These are phyloP conservation scores for Pseudocercospora pini-densiflorae DNA, from an alignment of 2,329 filamentous ascomycete species.

Conservation along the genomic window DNA sequence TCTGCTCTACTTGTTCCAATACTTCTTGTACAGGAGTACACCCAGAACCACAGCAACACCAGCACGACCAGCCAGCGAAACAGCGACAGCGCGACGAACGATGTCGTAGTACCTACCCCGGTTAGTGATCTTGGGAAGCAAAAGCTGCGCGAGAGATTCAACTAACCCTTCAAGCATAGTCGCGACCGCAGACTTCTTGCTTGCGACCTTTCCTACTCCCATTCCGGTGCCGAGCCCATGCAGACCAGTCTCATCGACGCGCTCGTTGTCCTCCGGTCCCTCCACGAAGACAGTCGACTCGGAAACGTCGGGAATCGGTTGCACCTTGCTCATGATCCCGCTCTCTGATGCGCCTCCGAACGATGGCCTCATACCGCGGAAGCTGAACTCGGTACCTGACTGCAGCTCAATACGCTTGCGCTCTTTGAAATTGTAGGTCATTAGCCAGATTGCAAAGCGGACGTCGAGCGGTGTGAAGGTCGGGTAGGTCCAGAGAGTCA, in stretches of 20 bases:
- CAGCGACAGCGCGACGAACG: slow-evolving; percentile 52
- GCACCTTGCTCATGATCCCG: slow-evolving; percentile 13
- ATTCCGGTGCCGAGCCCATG: slow-evolving; percentile 51
- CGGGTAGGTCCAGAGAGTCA: slow-evolving; percentile 69
- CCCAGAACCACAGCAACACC: slow-evolving; percentile 23
- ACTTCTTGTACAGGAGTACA: slow-evolving; percentile 26
- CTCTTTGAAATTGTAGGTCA: slow-evolving; percentile 63
- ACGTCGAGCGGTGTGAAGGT: slow-evolving; percentile 69
- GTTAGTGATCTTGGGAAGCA: slow-evolving; percentile 38
- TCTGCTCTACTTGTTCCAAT: background rate
- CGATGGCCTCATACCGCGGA: slow-evolving; percentile 29
- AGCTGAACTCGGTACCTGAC: slow-evolving; percentile 31
- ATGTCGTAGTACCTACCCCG: slow-evolving; percentile 54
- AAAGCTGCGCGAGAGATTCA: slow-evolving; percentile 25
- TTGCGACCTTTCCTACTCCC: slow-evolving; percentile 38
- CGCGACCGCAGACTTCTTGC: slow-evolving; percentile 50
- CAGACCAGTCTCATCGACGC: slow-evolving; percentile 51
- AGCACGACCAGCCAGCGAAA: slow-evolving; percentile 46
- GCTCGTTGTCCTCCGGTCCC: slow-evolving; percentile 5
- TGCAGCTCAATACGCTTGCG: slow-evolving; percentile 49
- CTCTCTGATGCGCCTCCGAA: slow-evolving; percentile 36
- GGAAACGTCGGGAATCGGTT: slow-evolving; percentile 1
- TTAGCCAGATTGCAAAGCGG: slow-evolving; percentile 61
- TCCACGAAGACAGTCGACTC: slow-evolving; percentile 25
- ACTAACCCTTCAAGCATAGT: slow-evolving; percentile 55